Evolutionary conservation across 345 rosid species (phyloP).

Genomic region (Citrus inodora): DNA sequence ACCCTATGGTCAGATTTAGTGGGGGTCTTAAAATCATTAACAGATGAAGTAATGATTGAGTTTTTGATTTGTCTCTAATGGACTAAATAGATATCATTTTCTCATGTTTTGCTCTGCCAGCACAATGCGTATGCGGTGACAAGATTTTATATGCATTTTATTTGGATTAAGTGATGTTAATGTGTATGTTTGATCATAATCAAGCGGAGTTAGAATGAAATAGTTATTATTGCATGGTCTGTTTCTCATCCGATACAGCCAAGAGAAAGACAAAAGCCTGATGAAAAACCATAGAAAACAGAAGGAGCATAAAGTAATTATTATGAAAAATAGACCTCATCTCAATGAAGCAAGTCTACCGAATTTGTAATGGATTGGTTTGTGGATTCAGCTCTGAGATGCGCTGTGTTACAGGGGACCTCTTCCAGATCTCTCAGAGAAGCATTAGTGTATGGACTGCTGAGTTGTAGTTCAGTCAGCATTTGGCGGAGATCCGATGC

Average conservation of each 20-base stretch:
- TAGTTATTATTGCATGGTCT: conserved; percentile 31
- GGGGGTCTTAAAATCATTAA: conserved; percentile 28
- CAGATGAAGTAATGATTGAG: conserved; percentile 29
- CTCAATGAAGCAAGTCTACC: conserved; percentile 43
- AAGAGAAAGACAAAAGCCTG: conserved; percentile 9
- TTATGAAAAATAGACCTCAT: conserved; percentile 14
- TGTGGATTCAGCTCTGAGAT: conserved; percentile 41
- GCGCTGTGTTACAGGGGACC: conserved; percentile 42
- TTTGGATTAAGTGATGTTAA: background rate
- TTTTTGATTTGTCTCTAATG: conserved; percentile 35
- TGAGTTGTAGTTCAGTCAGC: conserved; percentile 47
- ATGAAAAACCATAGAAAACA: conserved; percentile 22
- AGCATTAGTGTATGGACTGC: conserved; percentile 37
- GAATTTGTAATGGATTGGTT: conserved; percentile 31
- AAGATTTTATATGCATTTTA: conserved; percentile 9
- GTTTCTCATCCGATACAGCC: conserved; percentile 22
- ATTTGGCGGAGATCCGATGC: conserved; percentile 70
- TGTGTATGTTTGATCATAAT: background rate
- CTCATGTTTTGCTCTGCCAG: conserved; percentile 16
- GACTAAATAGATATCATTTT: conserved; percentile 38
- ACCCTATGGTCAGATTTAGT: conserved; percentile 6
- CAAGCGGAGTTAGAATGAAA: conserved; percentile 15
- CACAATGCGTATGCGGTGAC: conserved; percentile 32
- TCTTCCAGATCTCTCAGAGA: conserved; percentile 54
- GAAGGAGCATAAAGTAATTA: conserved; percentile 13